Evolutionary conservation across 805 yeast species (phyloP), one percentile per base, ranked within the genome.

Genomic region (Suhomyces faveliae): DNA sequence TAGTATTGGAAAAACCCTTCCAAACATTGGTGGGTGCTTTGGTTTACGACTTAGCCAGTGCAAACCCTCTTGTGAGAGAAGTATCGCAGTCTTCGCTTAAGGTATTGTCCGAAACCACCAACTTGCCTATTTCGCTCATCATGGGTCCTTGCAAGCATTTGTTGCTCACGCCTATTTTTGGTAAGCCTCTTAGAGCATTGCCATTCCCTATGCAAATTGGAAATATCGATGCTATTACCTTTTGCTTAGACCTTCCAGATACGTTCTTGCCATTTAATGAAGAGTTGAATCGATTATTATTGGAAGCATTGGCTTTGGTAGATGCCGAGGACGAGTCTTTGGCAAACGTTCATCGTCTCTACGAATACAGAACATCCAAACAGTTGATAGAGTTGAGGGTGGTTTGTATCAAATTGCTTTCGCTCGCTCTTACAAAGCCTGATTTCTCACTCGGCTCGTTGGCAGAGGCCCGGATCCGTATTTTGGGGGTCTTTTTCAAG

Each of bases 201-300:
- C 99, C 99, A 0, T 94, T 95, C 70, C 94, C 96, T 4, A 94
- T 92, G 96, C 99, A 95, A 68, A 94, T 94, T 48, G 99, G 99
- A 30, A 91, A 94, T 63, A 91, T 94, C 51, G 98, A 94, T 66
- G 98, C 98, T 1, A 88, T 94, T n/a, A 84, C 96, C 0, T 95
- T 84, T 65, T 92, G 97, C 61, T 70, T 94, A 49, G 82, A 85
- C 1, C 73, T 92, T 42, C 94, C 89, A 10, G 79, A 86, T 52
- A 78, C 96, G 0, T 90, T 92, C 56, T 70, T 92, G 54, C 84
- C 85, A 8, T 92, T 89, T 62, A 88, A 87, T 55, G 98, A 94
- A 47, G 98, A 95, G 60, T 69, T 94, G 50, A 87, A 85, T 50
- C 73, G 99, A 45, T 71, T 95, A 47, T 69, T 94, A 8, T 80